phyloP scores from a whole-genome alignment of 2,329 filamentous ascomycete species.

The Colletotrichum higginsianum region DNA sequence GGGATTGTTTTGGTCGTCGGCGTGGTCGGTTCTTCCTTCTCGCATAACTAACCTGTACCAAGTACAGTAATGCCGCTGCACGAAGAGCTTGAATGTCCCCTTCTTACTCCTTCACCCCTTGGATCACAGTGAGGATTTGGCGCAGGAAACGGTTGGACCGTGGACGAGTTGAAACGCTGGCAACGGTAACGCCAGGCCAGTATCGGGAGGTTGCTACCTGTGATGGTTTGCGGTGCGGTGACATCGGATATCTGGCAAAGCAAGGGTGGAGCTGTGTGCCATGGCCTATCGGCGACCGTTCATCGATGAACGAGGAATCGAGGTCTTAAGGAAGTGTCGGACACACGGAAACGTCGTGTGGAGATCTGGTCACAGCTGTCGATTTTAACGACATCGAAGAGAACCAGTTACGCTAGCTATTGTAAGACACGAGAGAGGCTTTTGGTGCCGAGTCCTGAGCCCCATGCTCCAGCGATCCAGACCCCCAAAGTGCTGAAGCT shows the following conservation, averaged over 20 bases:
- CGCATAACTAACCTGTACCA: not conserved
- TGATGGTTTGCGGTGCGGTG: constrained; percentile 32
- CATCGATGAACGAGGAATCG: not conserved
- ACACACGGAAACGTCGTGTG: not conserved
- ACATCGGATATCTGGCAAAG: constrained; percentile 39
- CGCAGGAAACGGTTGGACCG: constrained; percentile 12
- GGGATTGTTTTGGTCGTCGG: constrained; percentile 23
- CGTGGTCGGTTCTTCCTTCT: constrained; percentile 12
- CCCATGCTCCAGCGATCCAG: not conserved
- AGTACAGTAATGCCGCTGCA: constrained; percentile 30
- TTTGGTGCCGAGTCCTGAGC: not conserved
- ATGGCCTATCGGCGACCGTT: not conserved
- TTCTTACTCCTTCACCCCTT: not conserved
- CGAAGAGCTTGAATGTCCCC: constrained; percentile 17
- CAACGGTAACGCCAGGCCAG: constrained; percentile 8
- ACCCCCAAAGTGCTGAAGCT: constrained; percentile 10
- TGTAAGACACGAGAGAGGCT: not conserved
- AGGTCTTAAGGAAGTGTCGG: not conserved
- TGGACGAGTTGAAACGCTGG: constrained; percentile 1
- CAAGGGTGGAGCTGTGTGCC: constrained; percentile 33
- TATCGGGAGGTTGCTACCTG: constrained; percentile 35
- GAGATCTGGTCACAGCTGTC: not conserved
- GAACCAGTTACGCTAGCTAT: not conserved
- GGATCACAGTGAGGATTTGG: not conserved
- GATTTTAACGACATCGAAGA: not conserved